phyloP scores from a whole-genome alignment of 768 basidiomycete genomes.

The Cystofilobasidium capitatum region DNA sequence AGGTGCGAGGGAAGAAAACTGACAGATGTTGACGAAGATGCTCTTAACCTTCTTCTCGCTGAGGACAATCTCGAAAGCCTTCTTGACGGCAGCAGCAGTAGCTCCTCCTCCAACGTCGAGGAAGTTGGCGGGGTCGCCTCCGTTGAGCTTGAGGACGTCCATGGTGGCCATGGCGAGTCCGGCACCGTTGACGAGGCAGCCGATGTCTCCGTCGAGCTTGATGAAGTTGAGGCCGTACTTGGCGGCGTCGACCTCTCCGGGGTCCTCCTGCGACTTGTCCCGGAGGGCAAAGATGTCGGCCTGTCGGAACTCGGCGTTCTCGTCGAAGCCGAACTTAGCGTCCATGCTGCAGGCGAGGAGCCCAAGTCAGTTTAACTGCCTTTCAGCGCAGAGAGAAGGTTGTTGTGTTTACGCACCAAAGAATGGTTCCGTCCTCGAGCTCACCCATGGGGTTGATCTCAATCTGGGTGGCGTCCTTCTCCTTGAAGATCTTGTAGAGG shows the following conservation, averaged over 20 bases:
- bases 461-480: conserved; percentile 98
- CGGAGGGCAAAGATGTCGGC: conserved; percentile 76
- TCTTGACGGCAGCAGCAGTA: conserved; percentile 98
- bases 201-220: conserved; percentile 87
- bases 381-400: background rate
- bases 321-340: conserved; percentile 99
- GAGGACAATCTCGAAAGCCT: conserved; percentile 91
- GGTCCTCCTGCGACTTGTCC: conserved; percentile 88
- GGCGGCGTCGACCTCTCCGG: conserved; percentile 95
- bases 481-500: conserved; percentile 93
- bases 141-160: conserved; percentile 95
- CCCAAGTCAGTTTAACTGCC: background rate
- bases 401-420: conserved; percentile 54
- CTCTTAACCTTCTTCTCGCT: conserved; percentile 87
- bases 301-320: conserved; percentile 98
- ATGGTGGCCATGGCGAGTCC: conserved; percentile 99
- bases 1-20: conserved; percentile 17
- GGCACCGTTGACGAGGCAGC: conserved; percentile 96
- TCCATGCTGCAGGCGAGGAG: conserved; percentile 65
- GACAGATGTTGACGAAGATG: conserved; percentile 81
- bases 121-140: conserved; percentile 94
- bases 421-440: conserved; percentile 77
- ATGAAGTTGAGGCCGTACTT: conserved; percentile 43
- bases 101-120: conserved; percentile 97
- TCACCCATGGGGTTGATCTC: conserved; percentile 98